Conservation (phyloP, 768 basidiomycete genomes). For the Collybia nuda region DNA sequence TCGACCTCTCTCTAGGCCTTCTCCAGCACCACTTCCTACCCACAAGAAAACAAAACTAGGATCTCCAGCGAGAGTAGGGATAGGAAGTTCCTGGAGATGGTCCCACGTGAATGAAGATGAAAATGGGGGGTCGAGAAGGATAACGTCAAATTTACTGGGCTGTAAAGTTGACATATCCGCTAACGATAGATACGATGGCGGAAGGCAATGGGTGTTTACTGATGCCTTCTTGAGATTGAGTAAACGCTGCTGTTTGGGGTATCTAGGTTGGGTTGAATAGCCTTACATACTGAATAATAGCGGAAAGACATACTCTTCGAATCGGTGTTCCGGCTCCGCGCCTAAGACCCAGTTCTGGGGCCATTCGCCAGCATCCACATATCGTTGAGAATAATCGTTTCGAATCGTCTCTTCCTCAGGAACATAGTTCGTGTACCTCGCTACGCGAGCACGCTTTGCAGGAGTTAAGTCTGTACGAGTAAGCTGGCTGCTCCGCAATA, state of each 20-base stretch:
- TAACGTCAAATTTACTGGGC: constrained; percentile 82
- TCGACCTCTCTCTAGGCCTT: constrained; percentile 88
- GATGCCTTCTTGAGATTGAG: constrained; percentile 80
- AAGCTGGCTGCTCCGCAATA: constrained; percentile 29
- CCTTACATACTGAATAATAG: not conserved
- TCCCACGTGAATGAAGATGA: constrained; percentile 87
- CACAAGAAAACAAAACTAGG: constrained; percentile 94
- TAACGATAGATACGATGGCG: constrained; percentile 71
- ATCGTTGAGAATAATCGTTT: constrained; percentile 91
- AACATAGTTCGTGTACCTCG: constrained; percentile 78
- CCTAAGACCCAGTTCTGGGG: constrained; percentile 93
- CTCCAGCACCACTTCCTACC: constrained; percentile 90
- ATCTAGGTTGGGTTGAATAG: constrained; percentile 45
- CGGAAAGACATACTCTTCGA: constrained; percentile 79
- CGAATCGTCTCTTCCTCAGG: constrained; percentile 95
- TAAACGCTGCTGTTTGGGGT: constrained; percentile 90
- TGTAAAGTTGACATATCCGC: constrained; percentile 55
- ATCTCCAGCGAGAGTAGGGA: constrained; percentile 82
- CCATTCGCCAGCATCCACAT: constrained; percentile 90
- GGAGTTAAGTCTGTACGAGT: constrained; percentile 48
- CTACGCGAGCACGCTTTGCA: constrained; percentile 71
- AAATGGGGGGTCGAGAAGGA: constrained; percentile 89
- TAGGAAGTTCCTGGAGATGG: constrained; percentile 76
- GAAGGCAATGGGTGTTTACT: constrained; percentile 66
- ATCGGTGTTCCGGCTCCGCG: constrained; percentile 83